Conservation (phyloP, 139 green algal genomes). For the Chlamydomonas incerta region DNA sequence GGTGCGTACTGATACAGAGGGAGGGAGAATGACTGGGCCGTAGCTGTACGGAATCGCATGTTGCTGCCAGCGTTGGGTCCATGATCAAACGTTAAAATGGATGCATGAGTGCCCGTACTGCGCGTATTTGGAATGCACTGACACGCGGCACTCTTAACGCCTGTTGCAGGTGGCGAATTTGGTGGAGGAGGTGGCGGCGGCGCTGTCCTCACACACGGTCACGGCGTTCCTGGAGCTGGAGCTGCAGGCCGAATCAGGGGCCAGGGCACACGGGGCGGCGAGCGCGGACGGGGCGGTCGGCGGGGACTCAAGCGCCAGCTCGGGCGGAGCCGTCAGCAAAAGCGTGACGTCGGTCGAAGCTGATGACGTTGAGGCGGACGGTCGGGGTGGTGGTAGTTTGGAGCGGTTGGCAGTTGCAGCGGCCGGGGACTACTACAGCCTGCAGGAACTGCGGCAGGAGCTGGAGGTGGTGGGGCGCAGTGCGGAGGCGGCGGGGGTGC, state of each 20-base stretch:
- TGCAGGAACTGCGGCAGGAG: background rate
- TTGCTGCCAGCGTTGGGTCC: background rate
- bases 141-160: too few relatives aligned
- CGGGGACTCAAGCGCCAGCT: too few relatives aligned
- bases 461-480: slow-evolving; percentile 1
- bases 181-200: slow-evolving; percentile 1
- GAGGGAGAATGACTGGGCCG: background rate
- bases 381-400: background rate
- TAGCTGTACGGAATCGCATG: background rate
- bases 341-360: background rate
- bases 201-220: background rate
- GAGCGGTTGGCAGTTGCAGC: background rate
- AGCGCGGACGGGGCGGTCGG: too few relatives aligned
- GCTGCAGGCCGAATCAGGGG: background rate
- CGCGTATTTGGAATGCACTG: too few relatives aligned
- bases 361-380: background rate
- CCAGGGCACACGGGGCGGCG: too few relatives aligned
- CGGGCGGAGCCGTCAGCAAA: too few relatives aligned
- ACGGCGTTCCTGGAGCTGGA: background rate
- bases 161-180: background rate
- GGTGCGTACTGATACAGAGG: background rate
- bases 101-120: too few relatives aligned
- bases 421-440: background rate
- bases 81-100: background rate
- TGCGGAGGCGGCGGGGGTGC: background rate